Percentiles rank a stretch among this genome's conserved stretches.
Evolutionary conservation across 169 alveolate genomes (phyloP).

Genomic region (Plasmodium sp.): DNA sequence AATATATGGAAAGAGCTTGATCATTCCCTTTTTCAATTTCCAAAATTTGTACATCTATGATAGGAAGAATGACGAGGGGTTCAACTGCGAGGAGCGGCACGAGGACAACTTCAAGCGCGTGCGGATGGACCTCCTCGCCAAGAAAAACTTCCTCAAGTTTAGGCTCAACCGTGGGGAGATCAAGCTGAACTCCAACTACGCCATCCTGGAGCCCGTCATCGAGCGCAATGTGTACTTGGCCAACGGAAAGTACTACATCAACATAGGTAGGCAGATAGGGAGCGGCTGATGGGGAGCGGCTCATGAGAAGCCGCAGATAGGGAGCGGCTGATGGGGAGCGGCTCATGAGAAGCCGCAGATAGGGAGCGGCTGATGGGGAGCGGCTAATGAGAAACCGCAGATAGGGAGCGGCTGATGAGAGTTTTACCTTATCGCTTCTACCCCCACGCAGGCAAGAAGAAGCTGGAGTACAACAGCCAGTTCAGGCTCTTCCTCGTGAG

Average conservation of each 20-base stretch:
- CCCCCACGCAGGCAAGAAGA: constrained; percentile 23
- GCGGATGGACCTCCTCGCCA: not conserved
- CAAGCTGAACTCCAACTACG: constrained; percentile 32
- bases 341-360: too few relatives aligned
- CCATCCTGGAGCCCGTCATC: constrained; percentile 35
- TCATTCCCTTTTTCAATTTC: constrained; percentile 53
- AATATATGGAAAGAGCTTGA: constrained; percentile 66
- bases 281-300: too few relatives aligned
- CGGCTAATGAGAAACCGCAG: not conserved
- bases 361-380: too few relatives aligned
- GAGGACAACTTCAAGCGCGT: constrained; percentile 30
- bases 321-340: too few relatives aligned
- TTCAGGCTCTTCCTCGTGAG: constrained; percentile 61
- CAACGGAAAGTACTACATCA: constrained; percentile 70
- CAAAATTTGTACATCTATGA: constrained; percentile 71
- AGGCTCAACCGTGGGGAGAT: constrained; percentile 8
- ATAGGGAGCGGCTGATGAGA: not conserved
- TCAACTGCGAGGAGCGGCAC: constrained; percentile 1
- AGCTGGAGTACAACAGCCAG: constrained; percentile 51
- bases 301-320: too few relatives aligned
- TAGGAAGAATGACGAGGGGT: constrained; percentile 23
- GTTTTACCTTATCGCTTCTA: not conserved
- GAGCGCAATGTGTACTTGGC: constrained; percentile 33
- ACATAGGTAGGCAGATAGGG: constrained; percentile 8
- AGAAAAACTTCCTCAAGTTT: constrained; percentile 28